Conservation (phyloP, 2,329 filamentous ascomycete genomes). For the Coniella lustricola region DNA sequence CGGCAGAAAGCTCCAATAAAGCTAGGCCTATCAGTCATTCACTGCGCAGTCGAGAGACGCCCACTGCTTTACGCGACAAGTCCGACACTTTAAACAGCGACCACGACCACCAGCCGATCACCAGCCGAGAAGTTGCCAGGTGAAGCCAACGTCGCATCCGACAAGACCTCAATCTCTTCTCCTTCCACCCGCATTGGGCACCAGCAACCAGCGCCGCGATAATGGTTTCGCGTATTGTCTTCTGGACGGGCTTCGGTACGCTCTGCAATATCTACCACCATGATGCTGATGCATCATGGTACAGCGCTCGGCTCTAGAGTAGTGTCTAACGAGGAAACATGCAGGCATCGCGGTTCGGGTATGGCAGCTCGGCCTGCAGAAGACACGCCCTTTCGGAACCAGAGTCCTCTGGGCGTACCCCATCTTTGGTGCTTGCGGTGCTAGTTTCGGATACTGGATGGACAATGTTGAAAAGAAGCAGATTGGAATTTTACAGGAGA, state of each 20-base stretch:
- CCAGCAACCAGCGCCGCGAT: slow-evolving; percentile 21
- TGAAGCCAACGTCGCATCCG: slow-evolving; percentile 3
- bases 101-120: slow-evolving; percentile 1
- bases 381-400: slow-evolving; percentile 86
- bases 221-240: slow-evolving; percentile 62
- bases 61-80: not conserved
- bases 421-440: slow-evolving; percentile 76
- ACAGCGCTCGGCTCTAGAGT: no score
- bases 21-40: slow-evolving; percentile 8
- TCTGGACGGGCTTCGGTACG: slow-evolving; percentile 90
- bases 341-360: slow-evolving; percentile 83
- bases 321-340: not conserved
- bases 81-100: not conserved
- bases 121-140: slow-evolving; percentile 7
- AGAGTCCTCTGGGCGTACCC: slow-evolving; percentile 88
- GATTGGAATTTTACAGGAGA: slow-evolving; percentile 65
- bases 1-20: slow-evolving; percentile 12
- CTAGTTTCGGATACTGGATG: slow-evolving; percentile 95
- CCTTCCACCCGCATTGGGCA: slow-evolving; percentile 1
- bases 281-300: slow-evolving; percentile 5
- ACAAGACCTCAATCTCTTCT: slow-evolving; percentile 2
- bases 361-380: slow-evolving; percentile 98
- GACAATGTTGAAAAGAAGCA: slow-evolving; percentile 83
- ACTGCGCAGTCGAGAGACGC: not conserved
- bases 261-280: slow-evolving; percentile 11